Evolutionary conservation across 108 stramenopile species (phyloP), one percentile per base, ranked within the genome.

Genomic region (Cyclotella distinguenda): DNA sequence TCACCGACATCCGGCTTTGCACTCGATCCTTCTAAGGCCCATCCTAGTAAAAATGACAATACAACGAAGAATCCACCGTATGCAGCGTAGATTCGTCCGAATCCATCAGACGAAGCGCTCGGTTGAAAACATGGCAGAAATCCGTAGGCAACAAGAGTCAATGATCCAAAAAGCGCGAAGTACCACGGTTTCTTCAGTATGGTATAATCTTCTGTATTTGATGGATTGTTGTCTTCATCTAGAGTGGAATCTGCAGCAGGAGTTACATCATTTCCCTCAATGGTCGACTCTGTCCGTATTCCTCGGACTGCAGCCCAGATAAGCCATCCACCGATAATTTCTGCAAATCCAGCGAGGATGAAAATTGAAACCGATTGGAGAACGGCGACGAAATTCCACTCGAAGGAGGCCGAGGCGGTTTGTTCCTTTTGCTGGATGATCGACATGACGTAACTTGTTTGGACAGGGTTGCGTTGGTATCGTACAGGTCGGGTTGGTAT

Each of bases 21-120:
- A 45, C 42, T 60, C 18, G 72, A 63, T 5, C 87, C 87, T 64
- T 91, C 90, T 45, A 88, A 45, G 0, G 74, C 74, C 90, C 90
- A 91, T n/a, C 84, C 90, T 25, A 81, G 69, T 18, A 88, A 60
- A 59, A 87, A 91, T 28, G 82, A 84, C 28, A 91, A 25, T 0
- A 86, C 79, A 33, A 91, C 88, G 47, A 91, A 91, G 59, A 87
- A 85, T 34, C 90, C 90, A 11, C 90, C 90, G 64, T 91, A 91
- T 13, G 76, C 90, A 9, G 90, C 90, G 70, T 91, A 91, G 15
- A 91, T 86, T 35, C 90, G 58, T 12, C 82, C 90, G 64, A 91
- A 91, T n/a, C 62, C 80, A 70, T 84, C 81, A 0, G 61, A 51
- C 1, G 55, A 53, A 11, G 70, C 70, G 23, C 82, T 85, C 0